Base-by-base conservation (phyloP, 176 grass and related monocot genomes). In the Carex littledalei region DNA sequence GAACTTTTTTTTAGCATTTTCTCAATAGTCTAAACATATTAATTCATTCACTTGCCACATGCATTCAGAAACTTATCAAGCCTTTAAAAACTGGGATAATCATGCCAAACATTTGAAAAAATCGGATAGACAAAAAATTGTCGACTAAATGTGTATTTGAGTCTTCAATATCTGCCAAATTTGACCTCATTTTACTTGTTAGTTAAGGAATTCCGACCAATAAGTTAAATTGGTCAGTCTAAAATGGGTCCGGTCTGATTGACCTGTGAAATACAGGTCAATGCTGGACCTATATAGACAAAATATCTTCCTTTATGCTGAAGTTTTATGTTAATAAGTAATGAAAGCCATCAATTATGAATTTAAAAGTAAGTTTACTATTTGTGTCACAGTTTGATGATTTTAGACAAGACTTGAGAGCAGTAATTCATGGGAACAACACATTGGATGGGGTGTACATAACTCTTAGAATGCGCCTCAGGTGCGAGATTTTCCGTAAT, bases 371-470 rank as follows among this genome's bases (percentile, higher is more conserved):
- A 75, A 83, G 67, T 67, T 37, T 59, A 35, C 84, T 87, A 86
- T 13, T 35, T 91, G 60, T 63, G 76, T 69, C 73, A 79, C 81
- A 99, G 96, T 99, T 99, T 21, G 87, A 95, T 86, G 96, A 86
- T 89, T 94, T 93, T 85, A 95, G 73, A 72, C 85, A 92, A 83
- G 96, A 99, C 71, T 82, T 99, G 87, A 92, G 78, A 88, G 93
- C 93, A 63, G 90, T 99, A 67, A 95, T 99, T 78, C 90, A 99
- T 85, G 96, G 96, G 73, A 99, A 99, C 88, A 95, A 99, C 70
- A 94, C 91, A 20, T 81, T 92, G 80, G 87, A 84, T 82, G 96
- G 93, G 84, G 91, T 99, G 81, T 99, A 99, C 90, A 99, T 99
- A 86, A 95, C 96, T 32, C 96, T 99, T 91, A 90, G 96, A 88